Base-by-base conservation (phyloP, 164 flowering plant genomes). In the Litsea cubeba region DNA sequence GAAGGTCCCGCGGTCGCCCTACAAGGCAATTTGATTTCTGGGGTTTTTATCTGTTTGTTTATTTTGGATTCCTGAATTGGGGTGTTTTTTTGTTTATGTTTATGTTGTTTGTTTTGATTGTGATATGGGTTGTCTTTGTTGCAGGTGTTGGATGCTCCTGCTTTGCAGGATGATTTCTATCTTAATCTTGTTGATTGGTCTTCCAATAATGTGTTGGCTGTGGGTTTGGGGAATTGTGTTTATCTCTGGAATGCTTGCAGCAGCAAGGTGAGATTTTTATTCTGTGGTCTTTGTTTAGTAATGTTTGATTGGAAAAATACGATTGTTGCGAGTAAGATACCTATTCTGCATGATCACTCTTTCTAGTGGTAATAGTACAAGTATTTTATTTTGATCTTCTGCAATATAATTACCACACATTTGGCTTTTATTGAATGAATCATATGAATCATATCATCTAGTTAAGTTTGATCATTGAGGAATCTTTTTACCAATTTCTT, bases 171-270 rank as follows among this genome's bases (percentile, higher is more conserved):
- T 80, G 99, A 96, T 80, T 96, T 94, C 73, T 96, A 96, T 79
- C 76, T 92, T 81, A 96, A 96, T 79, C 87, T 96, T 30, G 97
- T 96, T 51, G 98, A 96, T 79, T 96, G 99, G 99, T 96, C 99
- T 57, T 81, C 94, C n/a, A 85, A 89, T 75, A 94, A 96, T 82
- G 90, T 96, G 23, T 77, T 96, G 82, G 97, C 99, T 15, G 99
- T 96, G 63, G 99, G 98, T 5, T 80, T 96, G 85, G 97, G 93
- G 0, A 91, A 84, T 71, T 92, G 97, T 75, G 99, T 94, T 58
- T 96, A 96, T 82, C 77, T 96, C 22, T 96, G 99, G 98, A 93
- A 94, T 89, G 98, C 97, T 83, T 87, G 91, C 57, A 96, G 98
- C 72, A 94, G 98, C 77, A 92, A 96, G 98, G 98, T 90, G 74